Base-by-base conservation (phyloP, 495 filamentous ascomycete genomes). In the Friedmanniomyces endolithicus region DNA sequence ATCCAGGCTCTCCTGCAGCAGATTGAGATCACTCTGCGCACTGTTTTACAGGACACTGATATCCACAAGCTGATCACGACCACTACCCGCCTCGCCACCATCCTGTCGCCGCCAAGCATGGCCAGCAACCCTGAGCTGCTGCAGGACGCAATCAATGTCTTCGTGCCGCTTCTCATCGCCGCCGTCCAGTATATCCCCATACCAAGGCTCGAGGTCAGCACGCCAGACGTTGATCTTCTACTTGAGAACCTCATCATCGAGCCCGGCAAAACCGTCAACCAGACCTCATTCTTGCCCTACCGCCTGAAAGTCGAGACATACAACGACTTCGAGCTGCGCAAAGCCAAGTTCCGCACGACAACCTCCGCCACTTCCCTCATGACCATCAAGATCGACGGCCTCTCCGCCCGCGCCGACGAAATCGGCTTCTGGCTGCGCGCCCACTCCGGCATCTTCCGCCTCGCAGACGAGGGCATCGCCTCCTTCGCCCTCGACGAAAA, bases 201-300 rank as follows among this genome's bases (percentile, higher is more conserved):
- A 34, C 88, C 88, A 0, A 81, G 90, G 4, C 71, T 95, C 34
- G 90, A 95, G 61, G 70, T 95, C 7, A 83, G 86, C 0, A 83
- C 85, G 2, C 90, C 88, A 0, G 80, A 85, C 49, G 71, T 94
- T 58, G 88, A 94, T 60, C 78, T 97, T 11, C 72, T 97, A 0
- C 70, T 97, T 8, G 90, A 95, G 62, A 95, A 92, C 53, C 73
- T 97, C 37, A 84, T 97, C 49, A 73, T 97, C 34, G 89, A 97
- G 59, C 90, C 90, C 0, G 90, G 90, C 20, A 74, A 72, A 31
- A 92, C 88, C 1, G 76, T 95, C 59, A 92, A 95, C 65, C 76
- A 81, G 57, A 83, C 84, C 1, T 95, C 88, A 0, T 95, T 97
- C 76, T 78, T 95, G 14, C 90, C 90, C 0, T 90, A 87, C 68